Base-by-base conservation (phyloP, 2,329 filamentous ascomycete species). In the Ploettnerulaceae sp. region DNA sequence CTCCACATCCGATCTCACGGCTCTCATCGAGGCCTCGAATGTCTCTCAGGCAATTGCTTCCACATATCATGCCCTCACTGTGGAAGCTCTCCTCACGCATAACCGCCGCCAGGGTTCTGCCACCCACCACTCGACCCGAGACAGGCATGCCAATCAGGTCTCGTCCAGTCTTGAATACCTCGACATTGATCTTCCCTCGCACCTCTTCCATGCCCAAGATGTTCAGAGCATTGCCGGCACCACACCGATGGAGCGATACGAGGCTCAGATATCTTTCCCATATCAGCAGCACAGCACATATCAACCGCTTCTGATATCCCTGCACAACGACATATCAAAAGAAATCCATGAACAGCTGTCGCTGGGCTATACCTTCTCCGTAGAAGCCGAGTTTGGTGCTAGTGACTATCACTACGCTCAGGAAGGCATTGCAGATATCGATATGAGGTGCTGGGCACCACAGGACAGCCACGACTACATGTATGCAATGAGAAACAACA, bases 271-370 rank as follows among this genome's bases (percentile, higher is more conserved):
- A 11, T 28, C 36, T 7, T 20, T 25, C 11, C 36, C 12, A 12
- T 39, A 39, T 24, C 24, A 28, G 14, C 36, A 39, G 24, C 36
- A 26, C 36, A 14, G 21, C 36, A 39, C 18, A 15, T 39, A 28
- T 11, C 24, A 39, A 17, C 22, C 15, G 6, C 24, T 28, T 20
- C 14, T 34, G 24, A 20, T 5, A 11, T 28, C n/a, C n/a, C n/a
- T n/a, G n/a, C n/a, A n/a, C n/a, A n/a, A n/a, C n/a, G n/a, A n/a
- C n/a, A n/a, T n/a, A n/a, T n/a, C n/a, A n/a, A n/a, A n/a, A n/a
- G 8, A 22, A 39, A 17, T 17, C 36, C 22, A 15, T 9, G 15
- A 18, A 18, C 35, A 26, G 11, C 12, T 3, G 2, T 8, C 21
- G 4, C 26, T 14, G 22, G 7, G 6, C 35, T 8, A 25, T 9